phyloP scores from a whole-genome alignment of 345 rosid genomes.

The Brassica cretica region DNA sequence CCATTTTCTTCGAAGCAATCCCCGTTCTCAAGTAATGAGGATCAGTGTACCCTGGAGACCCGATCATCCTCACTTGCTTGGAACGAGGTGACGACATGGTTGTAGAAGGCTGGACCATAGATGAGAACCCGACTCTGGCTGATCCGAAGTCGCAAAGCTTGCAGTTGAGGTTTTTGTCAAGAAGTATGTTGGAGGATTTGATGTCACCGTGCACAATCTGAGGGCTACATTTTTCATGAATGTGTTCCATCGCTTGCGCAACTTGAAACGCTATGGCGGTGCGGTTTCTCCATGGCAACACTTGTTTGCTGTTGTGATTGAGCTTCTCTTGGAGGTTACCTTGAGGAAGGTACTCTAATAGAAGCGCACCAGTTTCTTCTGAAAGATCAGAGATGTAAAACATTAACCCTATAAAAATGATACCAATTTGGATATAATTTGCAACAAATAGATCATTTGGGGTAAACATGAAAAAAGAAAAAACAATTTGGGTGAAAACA shows the following conservation, averaged over 20 bases:
- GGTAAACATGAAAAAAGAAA: neutral
- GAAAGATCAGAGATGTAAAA: constrained; percentile 8
- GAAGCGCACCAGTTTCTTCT: constrained; percentile 72
- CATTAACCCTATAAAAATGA: neutral
- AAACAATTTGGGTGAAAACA: neutral
- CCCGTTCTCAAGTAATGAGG: constrained; percentile 86
- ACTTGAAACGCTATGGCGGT: constrained; percentile 66
- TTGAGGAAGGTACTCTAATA: constrained; percentile 64
- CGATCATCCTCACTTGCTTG: constrained; percentile 68
- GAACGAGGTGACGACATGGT: constrained; percentile 26
- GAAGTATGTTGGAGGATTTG: constrained; percentile 73
- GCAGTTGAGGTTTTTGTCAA: constrained; percentile 64
- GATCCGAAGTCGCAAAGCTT: constrained; percentile 91
- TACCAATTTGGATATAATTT: neutral
- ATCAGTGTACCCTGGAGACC: constrained; percentile 89
- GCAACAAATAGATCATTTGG: neutral
- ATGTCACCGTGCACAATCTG: constrained; percentile 86
- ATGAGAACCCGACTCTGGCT: constrained; percentile 83
- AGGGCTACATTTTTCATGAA: constrained; percentile 70
- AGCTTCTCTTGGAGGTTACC: constrained; percentile 80
- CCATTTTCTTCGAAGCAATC: constrained; percentile 78
- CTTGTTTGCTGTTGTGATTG: constrained; percentile 39
- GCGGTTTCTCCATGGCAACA: constrained; percentile 64
- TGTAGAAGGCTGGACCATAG: constrained; percentile 50
- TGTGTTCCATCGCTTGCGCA: constrained; percentile 69